Percentiles rank a stretch among this genome's conserved stretches.
Evolutionary conservation across 306 rosid species (phyloP).

Genomic region (Dryas alaskensis): DNA sequence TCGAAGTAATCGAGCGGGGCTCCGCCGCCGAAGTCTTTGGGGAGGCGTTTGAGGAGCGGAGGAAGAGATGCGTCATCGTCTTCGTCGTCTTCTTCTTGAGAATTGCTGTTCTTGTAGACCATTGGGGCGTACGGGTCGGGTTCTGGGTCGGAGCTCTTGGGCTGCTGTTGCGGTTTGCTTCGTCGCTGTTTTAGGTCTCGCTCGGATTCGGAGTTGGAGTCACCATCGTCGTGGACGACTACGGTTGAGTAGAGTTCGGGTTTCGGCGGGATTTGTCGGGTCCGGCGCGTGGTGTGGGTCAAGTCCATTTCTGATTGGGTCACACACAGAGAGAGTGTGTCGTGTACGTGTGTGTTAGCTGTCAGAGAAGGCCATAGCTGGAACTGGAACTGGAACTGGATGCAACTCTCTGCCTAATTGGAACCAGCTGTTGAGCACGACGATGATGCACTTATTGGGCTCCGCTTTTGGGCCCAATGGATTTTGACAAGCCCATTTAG

Average conservation of each 20-base stretch:
- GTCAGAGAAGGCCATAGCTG: slow-evolving; percentile 6
- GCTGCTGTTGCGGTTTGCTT: slow-evolving; percentile 4
- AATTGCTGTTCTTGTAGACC: slow-evolving; percentile 62
- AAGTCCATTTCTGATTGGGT: slow-evolving; percentile 52
- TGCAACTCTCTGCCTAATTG: slow-evolving; percentile 6
- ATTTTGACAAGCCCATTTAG: background rate
- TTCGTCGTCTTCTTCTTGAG: slow-evolving; percentile 42
- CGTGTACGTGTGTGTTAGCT: background rate
- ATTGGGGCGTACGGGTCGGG: slow-evolving; percentile 71
- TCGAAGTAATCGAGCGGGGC: slow-evolving; percentile 68
- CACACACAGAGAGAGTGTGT: background rate
- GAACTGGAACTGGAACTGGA: background rate
- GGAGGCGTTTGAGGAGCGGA: slow-evolving; percentile 84
- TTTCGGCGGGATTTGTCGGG: slow-evolving; percentile 43
- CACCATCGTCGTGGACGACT: slow-evolving; percentile 60
- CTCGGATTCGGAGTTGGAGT: slow-evolving; percentile 23
- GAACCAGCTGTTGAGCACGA: slow-evolving; percentile 27
- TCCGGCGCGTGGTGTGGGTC: slow-evolving; percentile 39
- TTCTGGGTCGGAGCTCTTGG: slow-evolving; percentile 26
- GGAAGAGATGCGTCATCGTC: slow-evolving; percentile 89
- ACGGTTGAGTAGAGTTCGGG: slow-evolving; percentile 76
- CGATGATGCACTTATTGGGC: background rate
- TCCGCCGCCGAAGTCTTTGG: slow-evolving; percentile 97
- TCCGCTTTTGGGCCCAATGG: background rate
- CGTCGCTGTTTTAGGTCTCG: slow-evolving; percentile 23